Percentiles rank a stretch among this genome's conserved stretches.
phyloP scores from a whole-genome alignment of 148 eudicot species.

The Euryodendron excelsum region DNA sequence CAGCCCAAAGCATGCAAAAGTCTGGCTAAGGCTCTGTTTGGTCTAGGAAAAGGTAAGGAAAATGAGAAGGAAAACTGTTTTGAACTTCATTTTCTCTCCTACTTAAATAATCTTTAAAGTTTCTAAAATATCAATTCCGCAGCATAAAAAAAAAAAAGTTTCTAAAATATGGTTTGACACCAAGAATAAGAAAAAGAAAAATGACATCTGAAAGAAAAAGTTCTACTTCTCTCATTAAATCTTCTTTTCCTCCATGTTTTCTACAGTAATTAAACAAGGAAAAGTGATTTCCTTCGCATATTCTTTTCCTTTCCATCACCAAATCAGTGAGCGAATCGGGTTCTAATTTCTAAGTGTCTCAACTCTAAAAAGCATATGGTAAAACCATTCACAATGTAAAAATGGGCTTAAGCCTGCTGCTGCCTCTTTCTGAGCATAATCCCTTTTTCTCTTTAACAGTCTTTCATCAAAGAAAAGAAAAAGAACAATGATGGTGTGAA shows the following conservation, averaged over 20 bases:
- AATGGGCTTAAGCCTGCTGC: too few relatives aligned
- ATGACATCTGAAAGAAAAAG: not conserved
- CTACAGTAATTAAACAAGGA: not conserved
- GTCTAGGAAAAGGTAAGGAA: not conserved
- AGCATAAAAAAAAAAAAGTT: too few relatives aligned
- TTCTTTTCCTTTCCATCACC: not conserved
- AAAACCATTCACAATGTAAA: too few relatives aligned
- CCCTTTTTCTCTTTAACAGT: too few relatives aligned
- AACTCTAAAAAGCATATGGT: too few relatives aligned
- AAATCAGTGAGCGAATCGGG: not conserved
- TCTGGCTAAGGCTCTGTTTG: too few relatives aligned
- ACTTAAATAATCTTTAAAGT: not conserved
- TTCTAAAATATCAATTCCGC: too few relatives aligned
- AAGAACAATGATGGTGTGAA: too few relatives aligned
- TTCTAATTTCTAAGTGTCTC: too few relatives aligned
- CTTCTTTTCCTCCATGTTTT: not conserved
- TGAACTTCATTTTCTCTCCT: not conserved
- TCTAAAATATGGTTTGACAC: not conserved
- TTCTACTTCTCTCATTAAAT: not conserved
- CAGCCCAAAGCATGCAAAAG: too few relatives aligned
- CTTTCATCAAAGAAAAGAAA: too few relatives aligned
- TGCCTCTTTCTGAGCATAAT: too few relatives aligned
- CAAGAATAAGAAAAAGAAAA: not conserved
- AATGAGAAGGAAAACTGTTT: not conserved
- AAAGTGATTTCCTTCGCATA: not conserved